phyloP scores from a whole-genome alignment of 495 filamentous ascomycete species.

The Neurospora sp. region DNA sequence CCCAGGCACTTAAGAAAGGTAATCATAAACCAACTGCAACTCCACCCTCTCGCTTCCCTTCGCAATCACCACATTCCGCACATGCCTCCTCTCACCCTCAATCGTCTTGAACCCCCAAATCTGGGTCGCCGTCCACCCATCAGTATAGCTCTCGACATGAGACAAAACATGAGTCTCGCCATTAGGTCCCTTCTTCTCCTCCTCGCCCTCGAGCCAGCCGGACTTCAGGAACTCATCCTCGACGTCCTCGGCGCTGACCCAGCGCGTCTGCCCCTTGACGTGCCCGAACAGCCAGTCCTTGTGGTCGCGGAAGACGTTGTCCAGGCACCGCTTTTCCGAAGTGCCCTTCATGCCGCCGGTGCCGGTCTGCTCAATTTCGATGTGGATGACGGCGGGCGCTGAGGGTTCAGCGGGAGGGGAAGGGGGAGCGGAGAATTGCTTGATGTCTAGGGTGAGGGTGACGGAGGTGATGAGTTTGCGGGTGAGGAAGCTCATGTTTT shows the following conservation, averaged over 20 bases:
- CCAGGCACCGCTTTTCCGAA: slow-evolving; percentile 58
- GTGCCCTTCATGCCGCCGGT: slow-evolving; percentile 69
- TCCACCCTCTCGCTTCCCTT: slow-evolving; percentile 53
- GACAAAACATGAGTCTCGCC: slow-evolving; percentile 41
- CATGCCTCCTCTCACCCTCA: slow-evolving; percentile 53
- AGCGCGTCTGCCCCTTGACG: slow-evolving; percentile 52
- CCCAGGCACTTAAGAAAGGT: slow-evolving; percentile 5
- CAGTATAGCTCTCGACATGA: slow-evolving; percentile 43
- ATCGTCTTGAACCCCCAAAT: slow-evolving; percentile 42
- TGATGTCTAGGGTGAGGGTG: slow-evolving; percentile 59
- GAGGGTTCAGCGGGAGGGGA: slow-evolving; percentile 26
- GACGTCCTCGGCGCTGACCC: slow-evolving; percentile 27
- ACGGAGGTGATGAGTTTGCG: slow-evolving; percentile 67
- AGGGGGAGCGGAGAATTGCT: slow-evolving; percentile 47
- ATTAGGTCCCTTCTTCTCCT: slow-evolving; percentile 36
- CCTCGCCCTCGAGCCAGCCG: slow-evolving; percentile 43
- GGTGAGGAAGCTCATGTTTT: slow-evolving; percentile 73
- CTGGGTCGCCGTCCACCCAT: slow-evolving; percentile 52
- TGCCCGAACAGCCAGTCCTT: slow-evolving; percentile 73
- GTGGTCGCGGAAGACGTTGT: slow-evolving; percentile 61
- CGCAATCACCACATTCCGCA: slow-evolving; percentile 50
- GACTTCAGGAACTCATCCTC: slow-evolving; percentile 35
- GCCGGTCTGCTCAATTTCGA: slow-evolving; percentile 71
- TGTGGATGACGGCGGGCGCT: slow-evolving; percentile 43
- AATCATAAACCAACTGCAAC: slow-evolving; percentile 70